Evolutionary conservation across 1,139 yeast genomes (phyloP), one percentile per base, ranked within the genome.

Genomic region (Zygosaccharomyces sapae): DNA sequence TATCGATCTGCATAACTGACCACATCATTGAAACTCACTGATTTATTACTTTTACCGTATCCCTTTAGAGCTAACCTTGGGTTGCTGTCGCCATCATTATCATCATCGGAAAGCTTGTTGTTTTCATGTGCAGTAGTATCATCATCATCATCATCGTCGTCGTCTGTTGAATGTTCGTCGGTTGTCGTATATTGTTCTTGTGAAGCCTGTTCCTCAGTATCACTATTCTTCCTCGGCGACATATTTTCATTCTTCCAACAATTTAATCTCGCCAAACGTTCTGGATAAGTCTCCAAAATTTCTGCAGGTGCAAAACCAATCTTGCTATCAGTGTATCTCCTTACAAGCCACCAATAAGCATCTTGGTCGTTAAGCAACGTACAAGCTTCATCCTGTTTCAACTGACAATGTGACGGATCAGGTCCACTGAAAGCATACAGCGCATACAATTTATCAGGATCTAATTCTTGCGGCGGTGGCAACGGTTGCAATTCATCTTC

Each of bases 301-400:
- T 92, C 98, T 1, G 97, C 97, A 0, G 98, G 98, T 1, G 95
- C 94, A 70, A 90, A 92, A 2, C 97, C 97, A 46, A 89, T 77
- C 59, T 79, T 80, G 67, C 77, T 81, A 63, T 84, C 88, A 41
- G 75, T 73, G 48, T 82, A 73, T 56, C 87, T 80, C 50, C 82
- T 76, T 24, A 92, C 90, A 10, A 90, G 71, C 98, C 98, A 92
- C 98, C 98, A 92, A 69, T 92, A 92, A 51, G 88, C 79, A 67
- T 92, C 97, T 48, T 86, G 82, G 62, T 92, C 98, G 61, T 89
- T 90, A 33, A 92, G 70, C 30, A 92, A 70, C 41, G 79, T 73
- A 52, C 94, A 92, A 1, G 95, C 83, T 59, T 89, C 96, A 59
- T 94, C 94, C 57, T 88, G 80, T 22, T 72, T 66, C 6, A 92